Evolutionary conservation across 768 basidiomycete species (phyloP).

Genomic region (Boletus tomentosulus): DNA sequence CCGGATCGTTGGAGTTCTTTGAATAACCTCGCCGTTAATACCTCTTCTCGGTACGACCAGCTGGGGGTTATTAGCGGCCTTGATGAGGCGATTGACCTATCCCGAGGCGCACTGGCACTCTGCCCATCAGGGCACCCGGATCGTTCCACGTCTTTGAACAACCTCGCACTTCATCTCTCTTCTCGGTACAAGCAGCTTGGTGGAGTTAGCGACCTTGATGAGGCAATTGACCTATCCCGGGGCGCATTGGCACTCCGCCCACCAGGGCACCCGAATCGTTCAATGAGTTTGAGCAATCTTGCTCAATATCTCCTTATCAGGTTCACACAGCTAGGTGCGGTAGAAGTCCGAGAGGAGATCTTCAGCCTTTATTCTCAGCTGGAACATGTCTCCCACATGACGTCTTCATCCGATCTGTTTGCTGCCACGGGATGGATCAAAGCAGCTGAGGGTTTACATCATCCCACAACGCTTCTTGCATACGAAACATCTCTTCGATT

Average conservation of each 20-base stretch:
- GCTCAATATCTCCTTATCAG: neutral
- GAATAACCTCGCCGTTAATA: neutral
- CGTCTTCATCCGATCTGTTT: neutral
- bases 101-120: neutral
- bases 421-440: neutral
- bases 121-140: neutral
- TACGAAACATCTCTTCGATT: neutral
- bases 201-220: too few species aligned
- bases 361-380: neutral
- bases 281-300: neutral
- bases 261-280: too few species aligned
- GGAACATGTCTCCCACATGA: neutral
- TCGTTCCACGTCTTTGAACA: neutral
- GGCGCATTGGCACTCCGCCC: too few species aligned
- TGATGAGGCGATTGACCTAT: too few species aligned
- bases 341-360: neutral
- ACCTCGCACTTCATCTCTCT: too few species aligned
- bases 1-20: neutral
- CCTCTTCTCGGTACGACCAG: too few species aligned
- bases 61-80: neutral
- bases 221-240: too few species aligned
- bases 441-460: neutral
- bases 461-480: neutral
- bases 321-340: neutral
- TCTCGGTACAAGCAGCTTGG: too few species aligned